Conservation (phyloP, 306 rosid species). For the Corylus heterophylla region DNA sequence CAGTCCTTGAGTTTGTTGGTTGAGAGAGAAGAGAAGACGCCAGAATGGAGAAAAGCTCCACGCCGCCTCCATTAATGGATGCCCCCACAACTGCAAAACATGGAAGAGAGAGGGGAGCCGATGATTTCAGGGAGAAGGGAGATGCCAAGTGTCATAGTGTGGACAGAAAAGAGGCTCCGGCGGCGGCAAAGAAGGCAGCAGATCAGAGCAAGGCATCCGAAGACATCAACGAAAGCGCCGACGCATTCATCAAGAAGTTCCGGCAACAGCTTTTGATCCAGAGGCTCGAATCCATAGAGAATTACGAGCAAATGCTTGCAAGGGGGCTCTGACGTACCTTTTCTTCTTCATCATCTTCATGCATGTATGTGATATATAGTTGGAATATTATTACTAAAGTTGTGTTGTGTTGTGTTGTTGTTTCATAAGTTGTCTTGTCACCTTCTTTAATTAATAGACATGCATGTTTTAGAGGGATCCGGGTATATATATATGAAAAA, state of each 20-base stretch:
- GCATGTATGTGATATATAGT: neutral
- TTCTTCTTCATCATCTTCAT: neutral
- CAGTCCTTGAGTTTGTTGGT: neutral
- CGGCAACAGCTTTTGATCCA: constrained; percentile 71
- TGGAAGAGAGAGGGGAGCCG: constrained; percentile 21
- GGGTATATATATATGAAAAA: too few species aligned
- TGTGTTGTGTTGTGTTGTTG: neutral
- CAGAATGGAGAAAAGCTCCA: constrained; percentile 37
- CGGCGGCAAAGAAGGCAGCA: constrained; percentile 27
- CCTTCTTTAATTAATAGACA: neutral
- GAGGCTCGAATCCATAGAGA: constrained; percentile 85
- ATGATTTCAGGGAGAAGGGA: constrained; percentile 25
- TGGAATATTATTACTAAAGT: neutral
- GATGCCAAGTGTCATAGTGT: too few species aligned
- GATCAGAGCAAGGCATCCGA: constrained; percentile 55
- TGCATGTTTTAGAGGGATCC: constrained; percentile 13
- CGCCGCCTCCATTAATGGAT: constrained; percentile 8
- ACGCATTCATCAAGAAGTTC: constrained; percentile 86
- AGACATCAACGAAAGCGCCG: constrained; percentile 81
- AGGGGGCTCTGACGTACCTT: constrained; percentile 45
- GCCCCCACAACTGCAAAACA: neutral
- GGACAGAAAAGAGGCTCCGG: constrained; percentile 17
- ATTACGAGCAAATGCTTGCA: constrained; percentile 72
- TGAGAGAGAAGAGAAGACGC: constrained; percentile 1
- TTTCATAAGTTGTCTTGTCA: constrained; percentile 13